Conservation (phyloP, 2,329 filamentous ascomycete genomes). For the Drechmeria coniospora region DNA sequence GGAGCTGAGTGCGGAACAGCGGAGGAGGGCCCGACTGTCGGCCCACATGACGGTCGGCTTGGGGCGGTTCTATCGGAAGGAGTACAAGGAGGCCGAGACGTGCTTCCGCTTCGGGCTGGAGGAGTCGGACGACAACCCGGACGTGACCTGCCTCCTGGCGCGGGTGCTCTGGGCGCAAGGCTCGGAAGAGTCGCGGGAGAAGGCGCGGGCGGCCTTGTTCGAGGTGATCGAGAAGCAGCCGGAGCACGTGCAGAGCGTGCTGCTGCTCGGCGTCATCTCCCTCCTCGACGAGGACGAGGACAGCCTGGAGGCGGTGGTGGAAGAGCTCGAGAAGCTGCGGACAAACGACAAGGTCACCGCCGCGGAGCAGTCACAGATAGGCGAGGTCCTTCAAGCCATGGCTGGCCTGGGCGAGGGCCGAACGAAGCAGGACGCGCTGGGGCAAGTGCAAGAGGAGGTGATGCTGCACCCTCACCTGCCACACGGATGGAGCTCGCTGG, state of each 20-base stretch:
- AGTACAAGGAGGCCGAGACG: conserved; percentile 53
- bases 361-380: conserved; percentile 51
- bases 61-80: conserved; percentile 56
- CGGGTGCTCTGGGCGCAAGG: conserved; percentile 91
- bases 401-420: conserved; percentile 39
- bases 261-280: conserved; percentile 72
- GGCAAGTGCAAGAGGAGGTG: conserved; percentile 59
- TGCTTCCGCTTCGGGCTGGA: conserved; percentile 70
- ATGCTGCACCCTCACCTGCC: conserved; percentile 69
- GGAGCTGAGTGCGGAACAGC: conserved; percentile 47
- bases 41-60: conserved; percentile 76
- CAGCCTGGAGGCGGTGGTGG: conserved; percentile 62
- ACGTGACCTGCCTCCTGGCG: conserved; percentile 74
- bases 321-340: conserved; percentile 60
- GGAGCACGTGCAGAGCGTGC: conserved; percentile 62
- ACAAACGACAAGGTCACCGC: conserved; percentile 48
- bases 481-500: conserved; percentile 66
- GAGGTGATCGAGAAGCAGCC: conserved; percentile 60
- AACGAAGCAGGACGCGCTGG: conserved; percentile 34
- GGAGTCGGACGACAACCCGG: conserved; percentile 61
- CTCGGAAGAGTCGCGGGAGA: conserved; percentile 53
- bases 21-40: conserved; percentile 60
- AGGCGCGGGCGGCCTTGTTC: conserved; percentile 68
- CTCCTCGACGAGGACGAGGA: conserved; percentile 67
- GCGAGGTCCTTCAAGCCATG: conserved; percentile 61